Conservation (phyloP, 2,329 filamentous ascomycete species). For the Verticillium tricorpus region DNA sequence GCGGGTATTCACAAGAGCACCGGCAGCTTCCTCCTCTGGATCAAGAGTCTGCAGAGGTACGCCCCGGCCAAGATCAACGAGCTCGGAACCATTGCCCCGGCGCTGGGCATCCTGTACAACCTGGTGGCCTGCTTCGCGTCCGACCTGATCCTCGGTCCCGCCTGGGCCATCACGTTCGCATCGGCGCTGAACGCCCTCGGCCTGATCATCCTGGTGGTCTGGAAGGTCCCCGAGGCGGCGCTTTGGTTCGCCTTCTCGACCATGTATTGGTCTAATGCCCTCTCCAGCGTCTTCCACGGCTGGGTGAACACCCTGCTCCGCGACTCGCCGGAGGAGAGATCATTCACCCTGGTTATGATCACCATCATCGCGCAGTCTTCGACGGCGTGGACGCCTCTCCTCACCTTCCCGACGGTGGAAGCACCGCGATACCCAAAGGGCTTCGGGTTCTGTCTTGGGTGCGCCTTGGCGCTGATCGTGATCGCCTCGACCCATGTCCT, state of each 20-base stretch:
- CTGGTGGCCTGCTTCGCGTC: constrained; percentile 50
- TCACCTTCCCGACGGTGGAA: constrained; percentile 44
- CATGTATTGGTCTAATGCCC: constrained; percentile 42
- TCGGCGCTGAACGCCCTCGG: constrained; percentile 47
- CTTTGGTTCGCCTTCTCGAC: constrained; percentile 49
- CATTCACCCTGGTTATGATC: constrained; percentile 44
- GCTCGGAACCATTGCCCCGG: constrained; percentile 46
- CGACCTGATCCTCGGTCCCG: constrained; percentile 46
- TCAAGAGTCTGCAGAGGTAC: constrained; percentile 49
- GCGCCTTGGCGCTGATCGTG: constrained; percentile 10
- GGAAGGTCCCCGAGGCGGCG: constrained; percentile 50
- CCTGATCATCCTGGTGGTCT: constrained; percentile 47
- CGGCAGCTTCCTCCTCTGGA: constrained; percentile 52
- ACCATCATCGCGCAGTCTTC: constrained; percentile 49
- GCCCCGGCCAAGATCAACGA: constrained; percentile 42
- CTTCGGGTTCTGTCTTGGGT: constrained; percentile 25
- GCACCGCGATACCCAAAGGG: constrained; percentile 37
- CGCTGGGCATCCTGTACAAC: constrained; percentile 52
- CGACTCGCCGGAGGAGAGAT: constrained; percentile 39
- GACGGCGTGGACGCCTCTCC: constrained; percentile 50
- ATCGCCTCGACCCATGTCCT: constrained; percentile 10
- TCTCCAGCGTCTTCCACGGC: constrained; percentile 51
- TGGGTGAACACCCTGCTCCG: constrained; percentile 49
- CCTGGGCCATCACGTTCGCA: constrained; percentile 50
- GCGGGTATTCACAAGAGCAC: constrained; percentile 24